Evolutionary conservation across 192 early-diverging fungal species (phyloP), one percentile per base, ranked within the genome.

Genomic region (Rhizoclosmatium globosum): DNA sequence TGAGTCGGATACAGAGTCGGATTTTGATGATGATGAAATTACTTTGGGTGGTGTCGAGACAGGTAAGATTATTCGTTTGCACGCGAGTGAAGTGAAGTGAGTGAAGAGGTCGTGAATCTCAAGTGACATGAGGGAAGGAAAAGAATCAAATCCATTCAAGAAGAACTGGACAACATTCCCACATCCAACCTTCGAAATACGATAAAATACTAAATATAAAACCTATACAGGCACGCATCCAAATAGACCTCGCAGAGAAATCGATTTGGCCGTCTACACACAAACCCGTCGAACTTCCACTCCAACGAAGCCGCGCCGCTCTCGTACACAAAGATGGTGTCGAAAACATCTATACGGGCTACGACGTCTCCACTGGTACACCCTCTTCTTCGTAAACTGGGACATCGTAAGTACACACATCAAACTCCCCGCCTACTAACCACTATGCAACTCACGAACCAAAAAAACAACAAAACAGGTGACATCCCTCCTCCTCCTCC

Each of bases 331-430:
- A 57, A 21, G 1, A 31, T 31, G 31, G 31, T 31, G 31, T 31
- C 31, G 31, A 31, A 31, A 31, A 31, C 31, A 31, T 31, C 31
- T 31, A 31, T 31, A 31, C 31, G 31, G 31, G 31, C 0, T 31
- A 31, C 31, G 31, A 31, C 31, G 31, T 31, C 31, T 31, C 31
- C 31, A 31, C 31, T 57, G 56, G 56, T 57, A 21, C 56, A 21
- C 56, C 56, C n/a, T 57, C 13, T 57, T 57, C 56, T 57, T 57
- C n/a, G 13, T 57, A 21, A 57, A 57, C 56, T 57, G 56, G 56
- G 56, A 57, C n/a, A 57, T 57, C 1, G 56, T 57, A 21, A 57
- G 56, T 57, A 15, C 13, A 57, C 13, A 17, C n/a, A 17, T 57
- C n/a, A 57, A 15, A 57, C n/a, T 15, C n/a, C 31, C 31, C 31